Base-by-base conservation (phyloP, 768 basidiomycete species). In the Atractiella rhizophila region DNA sequence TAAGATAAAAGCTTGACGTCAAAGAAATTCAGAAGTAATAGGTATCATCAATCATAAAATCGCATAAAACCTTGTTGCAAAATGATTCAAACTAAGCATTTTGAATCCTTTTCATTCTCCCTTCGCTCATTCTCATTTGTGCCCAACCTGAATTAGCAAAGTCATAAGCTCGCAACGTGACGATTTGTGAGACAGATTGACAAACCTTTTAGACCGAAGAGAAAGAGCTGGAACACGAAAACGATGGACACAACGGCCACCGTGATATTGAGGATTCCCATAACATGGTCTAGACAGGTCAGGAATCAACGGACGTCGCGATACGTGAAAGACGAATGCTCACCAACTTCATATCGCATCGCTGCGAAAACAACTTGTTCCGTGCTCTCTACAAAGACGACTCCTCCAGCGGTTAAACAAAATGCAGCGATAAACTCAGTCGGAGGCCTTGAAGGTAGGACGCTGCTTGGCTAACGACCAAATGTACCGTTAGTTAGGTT, bases 341-440 rank as follows among this genome's bases (percentile, higher is more conserved):
- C 80, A 64, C 85, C 83, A 49, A 72, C 71, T 21, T 79, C 79
- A 53, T 72, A 65, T 43, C 86, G 66, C 83, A 94, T 91, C 15
- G 85, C 83, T 11, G 79, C 76, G 46, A 79, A 69, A 3, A 79
- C 78, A n/a, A 94, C 57, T 52, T 88, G 81, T 60, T 94, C 85
- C 7, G 75, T 76, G 27, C 77, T 81, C 44, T 83, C 69, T 57
- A 86, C 79, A 61, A 94, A 94, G 37, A 73, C 67, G 43, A 94
- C 57, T 9, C 88, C 88, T 34, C 86, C 86, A 40, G 74, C 75
- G 6, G 83, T 69, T 37, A 86, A 64, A 61, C 76, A 77, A 60
- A 94, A 79, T 44, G 78, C 69, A 13, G 75, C 79, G 29, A 96
- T 60, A 5, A 76, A 76, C 62, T 96, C 88, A 0, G 86, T 86